phyloP scores from a whole-genome alignment of 805 yeast genomes.

The Candida silvatica region DNA sequence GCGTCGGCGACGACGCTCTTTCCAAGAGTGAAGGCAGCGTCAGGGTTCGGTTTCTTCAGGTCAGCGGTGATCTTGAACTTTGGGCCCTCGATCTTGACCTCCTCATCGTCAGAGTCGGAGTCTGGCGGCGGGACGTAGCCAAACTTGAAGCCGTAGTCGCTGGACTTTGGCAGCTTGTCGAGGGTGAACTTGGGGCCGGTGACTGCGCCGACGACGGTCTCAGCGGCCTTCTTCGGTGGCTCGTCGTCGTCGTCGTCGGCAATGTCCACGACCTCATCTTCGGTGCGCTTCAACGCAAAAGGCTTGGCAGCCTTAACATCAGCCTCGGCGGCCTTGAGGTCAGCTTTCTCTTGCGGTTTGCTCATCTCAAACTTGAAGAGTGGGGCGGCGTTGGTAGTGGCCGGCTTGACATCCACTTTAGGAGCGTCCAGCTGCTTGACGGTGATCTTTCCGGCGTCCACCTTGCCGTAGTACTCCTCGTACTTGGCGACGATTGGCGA shows the following conservation, averaged over 20 bases:
- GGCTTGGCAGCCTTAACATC: background rate
- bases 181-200: conserved; percentile 64
- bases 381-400: conserved; percentile 5
- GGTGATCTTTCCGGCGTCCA: conserved; percentile 20
- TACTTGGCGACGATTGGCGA: conserved; percentile 51
- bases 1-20: conserved; percentile 15
- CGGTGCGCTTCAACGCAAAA: background rate
- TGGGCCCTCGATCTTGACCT: conserved; percentile 68
- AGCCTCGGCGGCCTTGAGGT: background rate
- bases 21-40: conserved; percentile 16
- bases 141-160: conserved; percentile 42
- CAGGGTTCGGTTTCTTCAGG: conserved; percentile 2
- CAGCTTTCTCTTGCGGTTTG: background rate
- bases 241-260: conserved; percentile 16
- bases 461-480: conserved; percentile 37
- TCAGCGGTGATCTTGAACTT: conserved; percentile 36
- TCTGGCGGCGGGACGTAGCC: conserved; percentile 26
- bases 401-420: conserved; percentile 14
- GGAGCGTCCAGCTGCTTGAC: conserved; percentile 17
- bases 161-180: conserved; percentile 36
- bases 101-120: conserved; percentile 46
- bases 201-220: conserved; percentile 39
- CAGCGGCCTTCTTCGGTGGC: conserved; percentile 31
- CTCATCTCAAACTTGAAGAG: conserved; percentile 1
- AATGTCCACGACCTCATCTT: conserved; percentile 2